A percentile compares a stretch with the other conserved stretches of the same genome.
Conservation (phyloP, 2,329 filamentous ascomycete species). For the Botryotinia globosa region DNA sequence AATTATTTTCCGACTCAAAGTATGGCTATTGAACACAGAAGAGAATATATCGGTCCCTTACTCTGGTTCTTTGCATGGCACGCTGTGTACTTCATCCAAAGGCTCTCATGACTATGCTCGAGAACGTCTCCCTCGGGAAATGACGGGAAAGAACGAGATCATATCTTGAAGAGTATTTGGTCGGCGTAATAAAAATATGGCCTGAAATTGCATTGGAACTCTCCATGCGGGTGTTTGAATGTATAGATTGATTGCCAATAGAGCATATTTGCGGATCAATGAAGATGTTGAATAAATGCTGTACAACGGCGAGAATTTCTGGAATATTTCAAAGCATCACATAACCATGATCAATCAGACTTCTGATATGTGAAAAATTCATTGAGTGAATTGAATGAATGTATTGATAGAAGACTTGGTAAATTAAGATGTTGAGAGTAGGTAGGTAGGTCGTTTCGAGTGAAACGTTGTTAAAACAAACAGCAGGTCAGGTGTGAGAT, state of each 20-base stretch:
- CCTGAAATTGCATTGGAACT: not conserved
- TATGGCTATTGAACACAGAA: not conserved
- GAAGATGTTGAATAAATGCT: not conserved
- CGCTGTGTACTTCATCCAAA: not conserved
- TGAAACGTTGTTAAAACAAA: not conserved
- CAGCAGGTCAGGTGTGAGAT: not conserved
- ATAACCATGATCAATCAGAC: not conserved
- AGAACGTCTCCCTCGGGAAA: not conserved
- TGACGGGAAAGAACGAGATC: not conserved
- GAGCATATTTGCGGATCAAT: not conserved
- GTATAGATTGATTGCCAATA: not conserved
- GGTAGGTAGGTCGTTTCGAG: not conserved
- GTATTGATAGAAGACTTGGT: not conserved
- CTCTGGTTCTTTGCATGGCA: not conserved
- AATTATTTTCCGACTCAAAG: not conserved
- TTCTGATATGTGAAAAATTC: not conserved
- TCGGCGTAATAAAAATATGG: no score
- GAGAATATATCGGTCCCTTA: not conserved
- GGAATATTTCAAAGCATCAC: not conserved
- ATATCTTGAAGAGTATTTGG: not conserved
- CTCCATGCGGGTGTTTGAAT: not conserved
- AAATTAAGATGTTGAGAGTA: not conserved
- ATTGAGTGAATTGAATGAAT: not conserved
- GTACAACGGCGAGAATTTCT: not conserved
- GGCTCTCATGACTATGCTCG: not conserved